Percentiles rank a stretch among this genome's conserved stretches.
phyloP scores from a whole-genome alignment of 2,329 filamentous ascomycete species.

The Pseudogymnoascus sp. region DNA sequence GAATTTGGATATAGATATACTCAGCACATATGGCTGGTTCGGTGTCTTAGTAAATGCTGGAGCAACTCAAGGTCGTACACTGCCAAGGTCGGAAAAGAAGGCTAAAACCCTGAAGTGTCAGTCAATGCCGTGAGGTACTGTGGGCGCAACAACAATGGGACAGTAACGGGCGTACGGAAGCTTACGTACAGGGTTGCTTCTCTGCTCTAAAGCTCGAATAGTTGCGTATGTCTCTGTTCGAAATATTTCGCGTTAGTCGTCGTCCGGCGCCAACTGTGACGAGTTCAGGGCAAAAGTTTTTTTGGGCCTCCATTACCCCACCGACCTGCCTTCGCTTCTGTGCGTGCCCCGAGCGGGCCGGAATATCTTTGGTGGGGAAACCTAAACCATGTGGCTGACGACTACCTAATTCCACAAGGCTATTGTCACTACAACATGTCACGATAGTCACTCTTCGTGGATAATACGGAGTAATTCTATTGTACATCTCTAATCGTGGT shows the following conservation, averaged over 20 bases:
- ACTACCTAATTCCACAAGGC: neutral
- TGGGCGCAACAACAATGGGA: neutral
- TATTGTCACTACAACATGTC: neutral
- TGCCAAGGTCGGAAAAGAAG: neutral
- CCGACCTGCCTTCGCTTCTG: neutral
- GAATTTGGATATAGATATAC: neutral
- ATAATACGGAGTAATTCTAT: neutral
- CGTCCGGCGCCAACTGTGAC: neutral
- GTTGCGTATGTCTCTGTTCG: neutral
- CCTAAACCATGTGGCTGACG: neutral
- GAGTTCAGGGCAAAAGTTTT: constrained; percentile 1
- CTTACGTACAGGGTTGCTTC: neutral
- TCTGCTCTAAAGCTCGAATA: neutral
- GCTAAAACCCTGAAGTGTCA: neutral
- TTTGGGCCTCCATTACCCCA: neutral
- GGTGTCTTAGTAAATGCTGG: neutral
- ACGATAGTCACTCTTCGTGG: neutral
- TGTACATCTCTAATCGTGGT: neutral
- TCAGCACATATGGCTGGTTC: neutral
- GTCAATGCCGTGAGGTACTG: neutral
- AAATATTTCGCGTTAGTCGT: neutral
- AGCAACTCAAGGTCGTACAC: neutral
- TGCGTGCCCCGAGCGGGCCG: neutral
- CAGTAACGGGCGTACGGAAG: neutral
- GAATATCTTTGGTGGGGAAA: neutral